A percentile compares a stretch with the other conserved stretches of the same genome.
phyloP scores from a whole-genome alignment of 2,329 filamentous ascomycete species.

The Bipolaris zeicola region DNA sequence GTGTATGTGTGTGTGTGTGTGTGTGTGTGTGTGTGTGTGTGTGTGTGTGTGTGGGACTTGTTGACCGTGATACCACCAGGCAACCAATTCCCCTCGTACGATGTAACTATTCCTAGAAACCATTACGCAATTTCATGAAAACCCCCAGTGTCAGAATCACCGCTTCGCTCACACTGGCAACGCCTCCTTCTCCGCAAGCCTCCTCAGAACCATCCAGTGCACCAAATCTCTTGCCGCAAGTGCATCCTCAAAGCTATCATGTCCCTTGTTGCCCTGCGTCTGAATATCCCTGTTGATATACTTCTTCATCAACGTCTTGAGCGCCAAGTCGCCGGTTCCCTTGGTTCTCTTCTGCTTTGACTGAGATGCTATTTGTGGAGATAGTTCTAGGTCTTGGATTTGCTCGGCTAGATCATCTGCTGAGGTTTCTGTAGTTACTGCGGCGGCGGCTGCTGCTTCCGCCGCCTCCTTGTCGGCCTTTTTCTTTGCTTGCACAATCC shows the following conservation, averaged over 20 bases:
- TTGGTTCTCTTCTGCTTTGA: conserved; percentile 8
- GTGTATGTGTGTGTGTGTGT: no score
- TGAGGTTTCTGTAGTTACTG: neutral
- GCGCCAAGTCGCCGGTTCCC: conserved; percentile 16
- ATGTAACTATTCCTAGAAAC: neutral
- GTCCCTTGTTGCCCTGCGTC: conserved; percentile 68
- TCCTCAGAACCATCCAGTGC: conserved; percentile 68
- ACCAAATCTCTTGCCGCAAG: conserved; percentile 86
- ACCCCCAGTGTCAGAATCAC: neutral
- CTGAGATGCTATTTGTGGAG: neutral
- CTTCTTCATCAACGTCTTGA: conserved; percentile 84
- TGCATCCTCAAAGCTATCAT: conserved; percentile 91
- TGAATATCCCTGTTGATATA: conserved; percentile 87
- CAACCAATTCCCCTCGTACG: neutral
- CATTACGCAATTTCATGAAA: neutral
- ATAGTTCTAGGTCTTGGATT: neutral
- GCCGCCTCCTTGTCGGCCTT: conserved; percentile 8
- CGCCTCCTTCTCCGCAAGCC: neutral
- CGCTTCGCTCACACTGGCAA: neutral
- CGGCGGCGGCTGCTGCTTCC: neutral
- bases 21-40: no score
- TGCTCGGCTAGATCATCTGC: neutral
- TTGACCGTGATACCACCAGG: no score
- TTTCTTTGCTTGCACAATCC: conserved; percentile 9
- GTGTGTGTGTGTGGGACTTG: no score